Evolutionary conservation across 352 stramenopile species (phyloP).

Genomic region (Phytophthora citricola): DNA sequence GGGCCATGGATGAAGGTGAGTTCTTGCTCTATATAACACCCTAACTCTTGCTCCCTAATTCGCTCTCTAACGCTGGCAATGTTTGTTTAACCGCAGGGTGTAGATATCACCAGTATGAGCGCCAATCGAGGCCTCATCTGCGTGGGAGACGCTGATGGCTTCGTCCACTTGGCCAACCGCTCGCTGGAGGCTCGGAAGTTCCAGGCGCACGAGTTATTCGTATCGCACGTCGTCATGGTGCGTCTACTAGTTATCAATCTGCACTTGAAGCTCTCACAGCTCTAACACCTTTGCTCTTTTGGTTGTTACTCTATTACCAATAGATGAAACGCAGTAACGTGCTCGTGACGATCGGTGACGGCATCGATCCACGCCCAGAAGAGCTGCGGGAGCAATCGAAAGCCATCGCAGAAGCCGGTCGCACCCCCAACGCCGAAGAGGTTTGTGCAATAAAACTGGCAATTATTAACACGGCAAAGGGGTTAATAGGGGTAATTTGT

Average conservation of each 20-base stretch:
- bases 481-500: neutral
- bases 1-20: slow-evolving; percentile 87
- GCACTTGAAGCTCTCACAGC: neutral
- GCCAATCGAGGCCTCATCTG: slow-evolving; percentile 88
- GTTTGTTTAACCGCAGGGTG: slow-evolving; percentile 47
- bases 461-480: slow-evolving; percentile 1
- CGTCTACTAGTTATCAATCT: slow-evolving; percentile 2
- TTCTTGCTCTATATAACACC: slow-evolving; percentile 2
- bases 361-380: slow-evolving; percentile 82
- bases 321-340: slow-evolving; percentile 92
- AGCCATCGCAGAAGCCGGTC: slow-evolving; percentile 76
- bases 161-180: slow-evolving; percentile 85
- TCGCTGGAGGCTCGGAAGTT: slow-evolving; percentile 86
- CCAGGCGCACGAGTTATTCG: slow-evolving; percentile 86
- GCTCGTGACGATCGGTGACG: slow-evolving; percentile 85
- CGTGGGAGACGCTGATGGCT: slow-evolving; percentile 83
- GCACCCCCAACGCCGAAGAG: slow-evolving; percentile 62
- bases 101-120: slow-evolving; percentile 89
- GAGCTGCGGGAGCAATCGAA: slow-evolving; percentile 82
- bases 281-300: slow-evolving; percentile 2
- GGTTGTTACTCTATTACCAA: neutral
- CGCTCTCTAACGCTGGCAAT: slow-evolving; percentile 18
- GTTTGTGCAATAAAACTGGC: slow-evolving; percentile 27
- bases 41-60: neutral
- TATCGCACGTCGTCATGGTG: slow-evolving; percentile 90